Percentiles rank a stretch among this genome's conserved stretches.
phyloP scores from a whole-genome alignment of 495 filamentous ascomycete genomes.

The Talaromyces nanjingensis region DNA sequence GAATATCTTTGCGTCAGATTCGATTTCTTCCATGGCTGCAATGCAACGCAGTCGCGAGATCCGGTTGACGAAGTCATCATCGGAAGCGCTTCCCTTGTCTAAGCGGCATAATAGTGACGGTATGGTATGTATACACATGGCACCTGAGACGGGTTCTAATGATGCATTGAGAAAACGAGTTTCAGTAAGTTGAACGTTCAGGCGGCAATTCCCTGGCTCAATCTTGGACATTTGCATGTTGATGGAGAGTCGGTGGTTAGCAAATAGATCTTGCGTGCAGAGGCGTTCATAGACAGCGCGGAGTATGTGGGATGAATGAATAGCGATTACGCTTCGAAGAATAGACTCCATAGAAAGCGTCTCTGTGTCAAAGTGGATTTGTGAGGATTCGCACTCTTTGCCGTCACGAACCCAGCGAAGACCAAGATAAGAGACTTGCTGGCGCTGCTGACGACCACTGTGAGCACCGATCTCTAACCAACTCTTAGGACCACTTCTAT shows the following conservation, averaged over 20 bases:
- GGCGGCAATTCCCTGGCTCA: constrained; percentile 56
- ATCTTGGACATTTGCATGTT: constrained; percentile 44
- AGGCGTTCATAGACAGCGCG: constrained; percentile 52
- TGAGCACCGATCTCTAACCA: constrained; percentile 85
- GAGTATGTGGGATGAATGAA: constrained; percentile 64
- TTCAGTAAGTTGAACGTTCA: constrained; percentile 61
- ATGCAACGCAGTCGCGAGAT: constrained; percentile 52
- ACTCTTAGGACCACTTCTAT: constrained; percentile 60
- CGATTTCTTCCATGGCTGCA: constrained; percentile 56
- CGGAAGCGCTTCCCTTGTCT: constrained; percentile 33
- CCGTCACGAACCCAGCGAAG: constrained; percentile 82
- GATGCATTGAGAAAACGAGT: constrained; percentile 50
- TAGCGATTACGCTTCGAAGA: constrained; percentile 64
- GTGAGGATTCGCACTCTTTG: constrained; percentile 58
- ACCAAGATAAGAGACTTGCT: constrained; percentile 48
- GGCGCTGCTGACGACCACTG: constrained; percentile 44
- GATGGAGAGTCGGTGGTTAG: constrained; percentile 46
- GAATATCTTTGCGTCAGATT: constrained; percentile 47
- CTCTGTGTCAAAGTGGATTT: constrained; percentile 57
- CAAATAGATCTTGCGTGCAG: constrained; percentile 48
- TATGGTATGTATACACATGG: constrained; percentile 29
- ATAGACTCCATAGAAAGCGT: constrained; percentile 66
- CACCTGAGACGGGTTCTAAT: constrained; percentile 57
- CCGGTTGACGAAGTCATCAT: constrained; percentile 43
- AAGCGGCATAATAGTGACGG: constrained; percentile 39